Evolutionary conservation across 2,329 filamentous ascomycete species (phyloP).

Genomic region (Zymoseptoria tritici): DNA sequence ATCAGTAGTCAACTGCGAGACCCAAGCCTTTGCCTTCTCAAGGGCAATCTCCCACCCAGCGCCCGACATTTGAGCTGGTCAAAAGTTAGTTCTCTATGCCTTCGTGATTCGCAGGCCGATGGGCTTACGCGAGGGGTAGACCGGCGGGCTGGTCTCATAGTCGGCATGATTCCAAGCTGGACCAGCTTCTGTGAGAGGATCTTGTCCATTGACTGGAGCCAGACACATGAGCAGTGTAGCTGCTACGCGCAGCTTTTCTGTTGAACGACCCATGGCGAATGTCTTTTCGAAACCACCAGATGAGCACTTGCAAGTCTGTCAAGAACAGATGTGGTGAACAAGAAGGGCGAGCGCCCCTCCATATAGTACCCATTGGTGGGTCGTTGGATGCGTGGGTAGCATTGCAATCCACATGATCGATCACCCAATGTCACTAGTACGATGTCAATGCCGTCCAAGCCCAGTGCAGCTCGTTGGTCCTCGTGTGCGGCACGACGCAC

Average conservation of each 20-base stretch:
- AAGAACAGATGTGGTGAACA: neutral
- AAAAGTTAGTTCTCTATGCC: neutral
- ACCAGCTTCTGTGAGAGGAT: slow-evolving; percentile 1
- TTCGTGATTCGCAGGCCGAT: neutral
- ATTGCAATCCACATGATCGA: neutral
- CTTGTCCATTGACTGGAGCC: slow-evolving; percentile 12
- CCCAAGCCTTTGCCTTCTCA: slow-evolving; percentile 33
- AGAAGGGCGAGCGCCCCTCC: neutral
- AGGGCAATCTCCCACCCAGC: slow-evolving; percentile 33
- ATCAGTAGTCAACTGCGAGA: slow-evolving; percentile 32
- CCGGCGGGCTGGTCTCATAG: slow-evolving; percentile 13
- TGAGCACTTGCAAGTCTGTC: neutral
- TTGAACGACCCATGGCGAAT: slow-evolving; percentile 6
- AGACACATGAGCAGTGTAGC: slow-evolving; percentile 9
- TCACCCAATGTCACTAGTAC: neutral
- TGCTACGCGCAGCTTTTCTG: slow-evolving; percentile 9
- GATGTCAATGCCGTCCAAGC: neutral
- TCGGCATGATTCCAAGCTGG: slow-evolving; percentile 18
- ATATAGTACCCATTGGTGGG: neutral
- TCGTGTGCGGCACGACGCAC: neutral
- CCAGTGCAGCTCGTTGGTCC: neutral
- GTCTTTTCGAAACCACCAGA: no score
- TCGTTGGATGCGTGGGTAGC: neutral
- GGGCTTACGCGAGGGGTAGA: slow-evolving; percentile 14
- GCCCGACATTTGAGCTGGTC: neutral